phyloP scores from a whole-genome alignment of 257 asterid genomes.

The Ehretia macrophylla region DNA sequence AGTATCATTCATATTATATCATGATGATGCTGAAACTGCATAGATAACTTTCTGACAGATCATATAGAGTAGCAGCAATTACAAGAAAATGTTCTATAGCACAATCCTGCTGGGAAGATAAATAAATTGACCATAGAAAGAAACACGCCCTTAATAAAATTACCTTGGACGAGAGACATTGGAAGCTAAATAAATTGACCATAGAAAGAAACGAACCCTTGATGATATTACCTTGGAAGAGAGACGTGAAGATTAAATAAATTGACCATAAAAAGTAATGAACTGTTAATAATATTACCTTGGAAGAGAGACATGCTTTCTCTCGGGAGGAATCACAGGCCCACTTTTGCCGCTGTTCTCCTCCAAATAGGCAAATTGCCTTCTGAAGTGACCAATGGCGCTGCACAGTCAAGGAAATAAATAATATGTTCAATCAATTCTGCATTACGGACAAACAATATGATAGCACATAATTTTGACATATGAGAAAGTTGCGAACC shows the following conservation, averaged over 20 bases:
- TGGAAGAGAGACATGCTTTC: conserved; percentile 82
- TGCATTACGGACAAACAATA: background rate
- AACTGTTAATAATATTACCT: conserved; percentile 40
- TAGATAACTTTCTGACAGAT: no score
- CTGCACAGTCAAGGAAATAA: conserved; percentile 31
- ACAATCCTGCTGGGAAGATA: no score
- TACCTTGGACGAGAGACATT: conserved; percentile 86
- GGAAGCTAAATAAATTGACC: no score
- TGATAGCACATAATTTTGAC: conserved; percentile 1
- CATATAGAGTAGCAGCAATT: no score
- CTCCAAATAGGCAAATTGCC: conserved; percentile 79
- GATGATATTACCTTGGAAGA: conserved; percentile 71
- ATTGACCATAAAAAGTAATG: no score
- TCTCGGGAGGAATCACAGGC: conserved; percentile 69
- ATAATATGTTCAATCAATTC: background rate
- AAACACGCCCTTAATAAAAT: conserved; percentile 1
- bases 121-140: no score
- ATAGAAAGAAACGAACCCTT: no score
- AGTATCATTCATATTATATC: no score
- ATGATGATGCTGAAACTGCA: no score
- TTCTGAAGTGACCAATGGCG: conserved; percentile 73
- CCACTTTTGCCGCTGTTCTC: conserved; percentile 73
- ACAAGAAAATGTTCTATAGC: no score
- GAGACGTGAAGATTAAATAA: conserved; percentile 68
- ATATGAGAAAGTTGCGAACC: conserved; percentile 37